Conservation (phyloP, 495 filamentous ascomycete species). For the Rostrohypoxylon terebratum region DNA sequence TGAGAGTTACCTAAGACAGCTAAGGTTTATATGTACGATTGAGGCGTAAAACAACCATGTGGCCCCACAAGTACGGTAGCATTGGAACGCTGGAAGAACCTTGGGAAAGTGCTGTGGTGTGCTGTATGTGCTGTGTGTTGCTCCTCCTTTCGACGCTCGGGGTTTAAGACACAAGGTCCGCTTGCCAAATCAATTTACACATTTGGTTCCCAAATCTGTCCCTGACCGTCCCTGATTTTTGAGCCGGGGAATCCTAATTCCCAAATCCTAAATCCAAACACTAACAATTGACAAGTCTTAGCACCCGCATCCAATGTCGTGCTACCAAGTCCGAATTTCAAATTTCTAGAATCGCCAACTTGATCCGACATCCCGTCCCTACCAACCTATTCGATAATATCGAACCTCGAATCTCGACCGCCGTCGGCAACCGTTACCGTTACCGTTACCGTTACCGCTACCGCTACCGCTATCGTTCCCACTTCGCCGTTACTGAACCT, state of each 20-base stretch:
- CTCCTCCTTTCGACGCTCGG: slow-evolving; percentile 37
- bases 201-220: slow-evolving; percentile 20
- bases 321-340: slow-evolving; percentile 32
- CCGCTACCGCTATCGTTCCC: slow-evolving; percentile 14
- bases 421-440: too few relatives aligned
- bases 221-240: slow-evolving; percentile 27
- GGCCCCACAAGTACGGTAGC: slow-evolving; percentile 34
- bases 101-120: slow-evolving; percentile 14
- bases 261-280: neutral
- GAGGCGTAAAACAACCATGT: slow-evolving; percentile 42
- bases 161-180: slow-evolving; percentile 35
- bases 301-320: slow-evolving; percentile 31
- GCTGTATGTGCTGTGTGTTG: neutral
- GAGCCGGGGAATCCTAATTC: neutral
- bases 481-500: slow-evolving; percentile 1
- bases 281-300: neutral
- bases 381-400: neutral
- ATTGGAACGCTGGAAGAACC: slow-evolving; percentile 10
- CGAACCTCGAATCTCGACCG: neutral
- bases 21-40: slow-evolving; percentile 12
- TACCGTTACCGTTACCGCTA: slow-evolving; percentile 3
- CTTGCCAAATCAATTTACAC: slow-evolving; percentile 13
- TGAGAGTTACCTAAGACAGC: neutral
- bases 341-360: slow-evolving; percentile 11
- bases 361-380: slow-evolving; percentile 1